Base-by-base conservation (phyloP, 495 filamentous ascomycete genomes). In the Thermothielavioides terrestris region DNA sequence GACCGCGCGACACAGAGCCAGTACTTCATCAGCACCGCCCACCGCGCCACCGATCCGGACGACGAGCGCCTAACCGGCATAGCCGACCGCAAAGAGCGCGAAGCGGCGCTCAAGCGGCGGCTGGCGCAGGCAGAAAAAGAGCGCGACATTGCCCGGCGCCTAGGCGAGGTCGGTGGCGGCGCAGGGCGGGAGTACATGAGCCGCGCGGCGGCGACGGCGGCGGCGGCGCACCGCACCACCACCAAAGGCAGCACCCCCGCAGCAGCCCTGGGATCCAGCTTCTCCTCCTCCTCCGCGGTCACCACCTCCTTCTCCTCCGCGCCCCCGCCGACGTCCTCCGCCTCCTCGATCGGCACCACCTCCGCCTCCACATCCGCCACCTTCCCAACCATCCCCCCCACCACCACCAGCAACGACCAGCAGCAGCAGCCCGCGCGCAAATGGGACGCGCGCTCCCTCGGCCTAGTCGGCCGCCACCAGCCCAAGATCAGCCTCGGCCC, bases 141-240 rank as follows among this genome's bases (percentile, higher is more conserved):
- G 64, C 74, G 81, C 7, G 86, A 94, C 39, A 81, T 97, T 41
- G 83, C 83, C 21, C 78, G 79, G 56, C 82, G 77, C 51, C 75
- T 98, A 4, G 72, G 75, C 2, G 57, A 69, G 31, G 57, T 77
- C 12, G 84, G 84, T 1, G 78, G 74, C 42, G 83, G 83, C 11
- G 74, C 85, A 0, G 89, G 87, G 3, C 80, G 77, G 36, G 85
- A 92, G 45, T 95, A 95, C 68, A 78, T 92, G 67, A 71, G 75
- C n/a, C 55, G 54, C 12, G 47, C 54, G 1, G 52, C 58, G 1
- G 25, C 34, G n/a, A n/a, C n/a, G n/a, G n/a, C n/a, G n/a, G n/a
- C n/a, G n/a, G n/a, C 6, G 40, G 42, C 15, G 17, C 20, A 4
- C 23, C 44, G 32, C 56, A 41, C 31, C 47, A 52, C 47, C 23